These are phyloP conservation scores for Phaeosphaeriaceae sp. DNA, from an alignment of 2,329 filamentous ascomycete genomes.

Conservation along the genomic window DNA sequence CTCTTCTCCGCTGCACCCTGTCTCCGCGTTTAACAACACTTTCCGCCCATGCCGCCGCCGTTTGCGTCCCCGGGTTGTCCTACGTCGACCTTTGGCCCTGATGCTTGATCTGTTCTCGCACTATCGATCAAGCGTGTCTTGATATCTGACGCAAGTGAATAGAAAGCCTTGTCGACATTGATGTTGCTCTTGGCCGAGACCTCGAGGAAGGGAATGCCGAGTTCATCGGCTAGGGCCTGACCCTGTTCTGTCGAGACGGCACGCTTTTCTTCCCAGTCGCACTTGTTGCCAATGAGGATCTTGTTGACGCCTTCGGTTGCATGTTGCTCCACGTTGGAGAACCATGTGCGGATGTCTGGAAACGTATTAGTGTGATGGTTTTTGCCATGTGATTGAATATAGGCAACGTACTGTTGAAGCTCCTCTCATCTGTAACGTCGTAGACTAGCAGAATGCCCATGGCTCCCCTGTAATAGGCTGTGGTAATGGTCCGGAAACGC, in stretches of 20 bases:
- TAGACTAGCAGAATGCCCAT: slow-evolving; percentile 99
- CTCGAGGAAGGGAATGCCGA: slow-evolving; percentile 97
- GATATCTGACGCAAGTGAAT: slow-evolving; percentile 92
- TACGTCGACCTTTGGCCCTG: slow-evolving; percentile 42
- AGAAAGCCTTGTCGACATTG: slow-evolving; percentile 99
- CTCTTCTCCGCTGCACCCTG: too few relatives aligned
- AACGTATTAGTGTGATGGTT: slow-evolving; percentile 17
- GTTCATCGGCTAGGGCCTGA: slow-evolving; percentile 90
- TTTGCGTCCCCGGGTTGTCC: slow-evolving; percentile 33
- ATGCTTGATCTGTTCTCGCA: slow-evolving; percentile 69
- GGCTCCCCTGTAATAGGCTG: slow-evolving; percentile 96
- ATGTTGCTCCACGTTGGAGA: slow-evolving; percentile 98
- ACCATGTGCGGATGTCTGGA: slow-evolving; percentile 97
- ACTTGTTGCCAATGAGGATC: slow-evolving; percentile 99
- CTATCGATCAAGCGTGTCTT: slow-evolving; percentile 98
- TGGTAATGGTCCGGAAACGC: slow-evolving; percentile 98
- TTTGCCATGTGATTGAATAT: not conserved
- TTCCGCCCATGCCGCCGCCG: slow-evolving; percentile 42
- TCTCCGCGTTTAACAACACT: slow-evolving; percentile 43
- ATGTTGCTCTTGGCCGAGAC: slow-evolving; percentile 99
- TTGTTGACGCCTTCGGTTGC: slow-evolving; percentile 99
- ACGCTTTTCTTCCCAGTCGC: slow-evolving; percentile 99
- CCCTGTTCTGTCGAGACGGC: slow-evolving; percentile 92
- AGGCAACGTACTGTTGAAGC: slow-evolving; percentile 81
- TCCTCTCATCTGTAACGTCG: slow-evolving; percentile 95